These are phyloP conservation scores for Phytophthora multivora DNA, from an alignment of 352 stramenopile species.

Conservation along the genomic window DNA sequence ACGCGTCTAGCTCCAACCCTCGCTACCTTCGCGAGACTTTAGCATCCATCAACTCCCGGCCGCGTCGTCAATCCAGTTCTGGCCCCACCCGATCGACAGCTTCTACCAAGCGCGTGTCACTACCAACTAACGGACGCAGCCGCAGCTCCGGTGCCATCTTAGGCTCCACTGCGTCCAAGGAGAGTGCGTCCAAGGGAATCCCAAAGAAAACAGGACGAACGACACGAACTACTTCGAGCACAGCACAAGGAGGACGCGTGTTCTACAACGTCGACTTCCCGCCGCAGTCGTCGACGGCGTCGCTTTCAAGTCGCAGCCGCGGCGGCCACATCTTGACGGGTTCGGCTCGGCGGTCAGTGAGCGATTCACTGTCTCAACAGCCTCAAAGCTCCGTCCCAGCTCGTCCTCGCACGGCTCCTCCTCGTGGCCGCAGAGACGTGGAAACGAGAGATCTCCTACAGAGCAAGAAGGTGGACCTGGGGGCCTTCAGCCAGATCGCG, in stretches of 20 bases:
- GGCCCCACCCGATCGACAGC: slow-evolving; percentile 19
- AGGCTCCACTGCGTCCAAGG: slow-evolving; percentile 13
- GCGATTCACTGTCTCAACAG: slow-evolving; percentile 26
- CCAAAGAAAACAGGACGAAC: slow-evolving; percentile 21
- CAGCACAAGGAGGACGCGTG: slow-evolving; percentile 23
- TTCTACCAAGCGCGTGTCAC: slow-evolving; percentile 28
- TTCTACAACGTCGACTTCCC: slow-evolving; percentile 42
- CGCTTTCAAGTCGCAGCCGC: slow-evolving; percentile 23
- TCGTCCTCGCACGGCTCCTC: slow-evolving; percentile 50
- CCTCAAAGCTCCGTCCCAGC: slow-evolving; percentile 9
- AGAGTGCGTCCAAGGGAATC: slow-evolving; percentile 16
- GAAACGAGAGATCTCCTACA: slow-evolving; percentile 51
- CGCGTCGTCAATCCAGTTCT: slow-evolving; percentile 24
- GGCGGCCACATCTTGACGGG: slow-evolving; percentile 25
- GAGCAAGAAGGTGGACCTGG: slow-evolving; percentile 46
- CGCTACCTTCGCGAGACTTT: slow-evolving; percentile 61
- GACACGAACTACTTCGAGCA: slow-evolving; percentile 12
- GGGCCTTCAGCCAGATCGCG: slow-evolving; percentile 24
- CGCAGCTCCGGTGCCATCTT: slow-evolving; percentile 24
- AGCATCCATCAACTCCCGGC: slow-evolving; percentile 57
- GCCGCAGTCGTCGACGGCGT: slow-evolving; percentile 9
- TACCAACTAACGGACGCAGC: slow-evolving; percentile 28
- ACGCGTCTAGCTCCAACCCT: slow-evolving; percentile 29
- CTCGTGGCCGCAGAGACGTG: slow-evolving; percentile 43
- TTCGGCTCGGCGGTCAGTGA: slow-evolving; percentile 21